Evolutionary conservation across 495 filamentous ascomycete genomes (phyloP).

Genomic region (Daldinia bambusicola): DNA sequence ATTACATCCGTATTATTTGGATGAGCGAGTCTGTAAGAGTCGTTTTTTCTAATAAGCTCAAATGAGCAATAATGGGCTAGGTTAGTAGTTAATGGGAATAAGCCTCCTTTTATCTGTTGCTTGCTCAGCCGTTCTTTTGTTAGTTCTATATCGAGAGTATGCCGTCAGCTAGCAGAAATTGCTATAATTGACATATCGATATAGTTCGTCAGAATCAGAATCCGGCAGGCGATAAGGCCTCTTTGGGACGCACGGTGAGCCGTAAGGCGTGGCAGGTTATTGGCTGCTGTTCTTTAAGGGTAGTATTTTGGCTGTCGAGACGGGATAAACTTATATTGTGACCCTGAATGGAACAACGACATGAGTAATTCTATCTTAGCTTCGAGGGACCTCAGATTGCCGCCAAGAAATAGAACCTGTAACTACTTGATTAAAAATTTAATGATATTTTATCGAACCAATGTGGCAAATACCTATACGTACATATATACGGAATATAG

Average conservation of each 20-base stretch:
- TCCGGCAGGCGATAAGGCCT: constrained; percentile 27
- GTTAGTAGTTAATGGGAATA: constrained; percentile 4
- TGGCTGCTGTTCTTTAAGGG: constrained; percentile 5
- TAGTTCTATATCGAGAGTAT: background rate
- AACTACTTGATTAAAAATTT: background rate
- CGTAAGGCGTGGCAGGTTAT: constrained; percentile 20
- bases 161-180: background rate
- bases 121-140: background rate
- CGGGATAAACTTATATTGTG: background rate
- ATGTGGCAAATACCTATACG: constrained; percentile 1
- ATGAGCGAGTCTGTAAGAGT: constrained; percentile 5
- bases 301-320: constrained; percentile 11
- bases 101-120: background rate
- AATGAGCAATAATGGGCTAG: background rate
- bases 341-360: constrained; percentile 13
- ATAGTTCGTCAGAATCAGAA: constrained; percentile 28
- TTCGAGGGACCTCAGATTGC: background rate
- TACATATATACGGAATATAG: background rate
- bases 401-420: background rate
- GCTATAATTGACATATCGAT: background rate
- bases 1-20: constrained; percentile 2
- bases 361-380: constrained; percentile 3
- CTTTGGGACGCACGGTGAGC: constrained; percentile 23
- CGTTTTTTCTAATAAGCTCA: constrained; percentile 5
- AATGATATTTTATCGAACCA: background rate